Base-by-base conservation (phyloP, 225 moss, liverwort and hornwort genomes). In the Polytrichum formosum region DNA sequence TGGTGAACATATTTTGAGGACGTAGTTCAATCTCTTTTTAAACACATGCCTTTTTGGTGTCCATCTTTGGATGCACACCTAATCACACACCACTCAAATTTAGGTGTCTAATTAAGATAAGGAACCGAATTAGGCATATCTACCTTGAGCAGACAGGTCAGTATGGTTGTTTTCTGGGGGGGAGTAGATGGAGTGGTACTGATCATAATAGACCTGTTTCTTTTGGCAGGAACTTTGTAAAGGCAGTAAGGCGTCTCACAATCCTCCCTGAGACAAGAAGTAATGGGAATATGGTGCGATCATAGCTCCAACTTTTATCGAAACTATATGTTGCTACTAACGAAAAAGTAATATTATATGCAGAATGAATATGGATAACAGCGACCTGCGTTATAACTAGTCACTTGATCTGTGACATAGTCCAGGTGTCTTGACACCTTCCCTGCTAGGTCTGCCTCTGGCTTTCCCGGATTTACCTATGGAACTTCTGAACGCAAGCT, bases 241-340 rank as follows among this genome's bases (percentile, higher is more conserved):
- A 85, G 74, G 83, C 88, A 61, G 95, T 93, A 69, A 83, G 85
- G 73, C 93, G 95, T 64, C 84, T 96, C 46, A 90, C 84, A 53
- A 96, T 96, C 72, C 79, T 86, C 31, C 87, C 85, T 23, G 86
- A 93, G 63, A 79, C 74, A 35, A 46, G 46, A 46, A 82, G 73
- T 74, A 89, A 88, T 74, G 82, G 82, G 55, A 86, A 74, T 56
- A 67, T 82, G 67, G 76, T 86, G 90, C 83, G 91, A 86, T 90
- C 82, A 71, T 87, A 89, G 81, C 87, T 84, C 84, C 26, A 33
- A 0, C 23, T 63, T 23, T 63, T 63, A 26, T 26, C 8, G 17
- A 63, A 26, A 63, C 17, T 4, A 5, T 18, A 63, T 63, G 28
- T 18, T 5, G 27, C 18, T 10, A 28, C 27, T 63, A 63, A 26